phyloP scores from a whole-genome alignment of 2,329 filamentous ascomycete genomes.

The Trichophyton mentagrophytes region DNA sequence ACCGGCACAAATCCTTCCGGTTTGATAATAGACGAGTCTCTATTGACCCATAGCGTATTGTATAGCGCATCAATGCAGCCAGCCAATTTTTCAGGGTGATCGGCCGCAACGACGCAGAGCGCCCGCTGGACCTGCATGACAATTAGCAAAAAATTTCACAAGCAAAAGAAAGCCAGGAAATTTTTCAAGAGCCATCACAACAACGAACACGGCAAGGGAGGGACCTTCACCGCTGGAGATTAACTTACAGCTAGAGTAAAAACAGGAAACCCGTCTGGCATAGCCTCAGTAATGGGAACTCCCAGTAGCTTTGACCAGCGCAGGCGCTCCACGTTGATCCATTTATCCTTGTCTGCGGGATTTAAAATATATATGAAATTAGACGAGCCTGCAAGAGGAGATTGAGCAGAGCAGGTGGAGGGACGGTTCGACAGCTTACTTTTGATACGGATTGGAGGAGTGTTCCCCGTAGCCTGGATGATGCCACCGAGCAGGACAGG shows the following conservation, averaged over 20 bases:
- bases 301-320: slow-evolving; percentile 44
- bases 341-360: slow-evolving; percentile 45
- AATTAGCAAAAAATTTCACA: not conserved
- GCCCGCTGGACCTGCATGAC: slow-evolving; percentile 35
- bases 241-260: slow-evolving; percentile 33
- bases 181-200: not conserved
- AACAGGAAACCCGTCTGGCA: slow-evolving; percentile 42
- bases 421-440: slow-evolving; percentile 27
- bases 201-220: too few species aligned
- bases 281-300: slow-evolving; percentile 37
- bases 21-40: slow-evolving; percentile 32
- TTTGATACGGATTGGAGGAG: slow-evolving; percentile 43
- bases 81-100: slow-evolving; percentile 27
- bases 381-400: not conserved
- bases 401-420: not conserved
- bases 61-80: slow-evolving; percentile 37
- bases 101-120: slow-evolving; percentile 36
- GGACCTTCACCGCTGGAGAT: not conserved
- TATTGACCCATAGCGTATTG: slow-evolving; percentile 41
- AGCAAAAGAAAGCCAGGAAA: not conserved
- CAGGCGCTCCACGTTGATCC: slow-evolving; percentile 41
- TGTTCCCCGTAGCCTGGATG: slow-evolving; percentile 45
- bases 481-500: slow-evolving; percentile 49
- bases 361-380: not conserved
- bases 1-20: slow-evolving; percentile 34